Percentiles rank a stretch among this genome's conserved stretches.
Evolutionary conservation across 2,329 filamentous ascomycete species (phyloP).

Genomic region (Penicillium freii): DNA sequence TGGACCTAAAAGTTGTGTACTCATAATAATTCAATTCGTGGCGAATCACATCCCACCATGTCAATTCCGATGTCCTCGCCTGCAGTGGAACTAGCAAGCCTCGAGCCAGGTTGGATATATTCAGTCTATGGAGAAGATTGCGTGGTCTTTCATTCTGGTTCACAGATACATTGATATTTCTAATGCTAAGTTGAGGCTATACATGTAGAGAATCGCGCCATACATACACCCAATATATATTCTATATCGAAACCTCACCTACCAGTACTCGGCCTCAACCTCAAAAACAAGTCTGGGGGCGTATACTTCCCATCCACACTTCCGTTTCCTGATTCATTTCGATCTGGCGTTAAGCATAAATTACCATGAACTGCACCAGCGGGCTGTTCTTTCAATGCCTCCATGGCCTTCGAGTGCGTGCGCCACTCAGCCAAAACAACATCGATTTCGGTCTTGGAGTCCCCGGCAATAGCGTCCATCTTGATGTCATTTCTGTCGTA

Average conservation of each 20-base stretch:
- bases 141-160: not conserved
- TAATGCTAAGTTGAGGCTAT: not conserved
- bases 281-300: conserved; percentile 35
- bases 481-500: conserved; percentile 67
- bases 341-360: conserved; percentile 7
- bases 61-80: not conserved
- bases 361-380: conserved; percentile 21
- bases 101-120: not conserved
- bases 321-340: conserved; percentile 8
- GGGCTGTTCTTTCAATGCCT: conserved; percentile 1
- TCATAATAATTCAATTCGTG: not conserved
- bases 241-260: not conserved
- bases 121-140: not conserved
- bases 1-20: not conserved
- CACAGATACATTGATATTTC: not conserved
- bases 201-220: not conserved
- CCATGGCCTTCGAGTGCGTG: conserved; percentile 26
- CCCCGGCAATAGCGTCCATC: conserved; percentile 64
- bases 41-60: not conserved
- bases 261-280: conserved; percentile 12
- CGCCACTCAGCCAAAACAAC: conserved; percentile 61
- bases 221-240: not conserved
- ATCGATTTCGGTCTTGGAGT: conserved; percentile 57
- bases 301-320: conserved; percentile 16
- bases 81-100: not conserved